Evolutionary conservation across 2,329 filamentous ascomycete genomes (phyloP).

Genomic region (Metarhizium humberi): DNA sequence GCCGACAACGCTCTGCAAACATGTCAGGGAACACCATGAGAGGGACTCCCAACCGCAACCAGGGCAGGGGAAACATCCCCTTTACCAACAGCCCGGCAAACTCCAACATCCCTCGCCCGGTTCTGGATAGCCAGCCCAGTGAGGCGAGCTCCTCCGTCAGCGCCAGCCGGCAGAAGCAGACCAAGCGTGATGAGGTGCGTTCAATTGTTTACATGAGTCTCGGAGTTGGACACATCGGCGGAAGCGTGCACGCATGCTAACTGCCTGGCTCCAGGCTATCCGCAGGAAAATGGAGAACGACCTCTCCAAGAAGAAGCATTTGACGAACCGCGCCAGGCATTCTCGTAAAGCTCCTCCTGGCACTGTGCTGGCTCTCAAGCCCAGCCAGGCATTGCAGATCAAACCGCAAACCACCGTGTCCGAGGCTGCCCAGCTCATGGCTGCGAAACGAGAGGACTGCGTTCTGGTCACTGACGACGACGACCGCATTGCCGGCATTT

Average conservation of each 20-base stretch:
- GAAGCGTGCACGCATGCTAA: not conserved
- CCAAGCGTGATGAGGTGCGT: constrained; percentile 94
- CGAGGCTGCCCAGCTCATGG: constrained; percentile 97
- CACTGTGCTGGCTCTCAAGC: constrained; percentile 90
- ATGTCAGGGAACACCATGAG: constrained; percentile 57
- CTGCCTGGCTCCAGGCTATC: constrained; percentile 59
- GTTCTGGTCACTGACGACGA: constrained; percentile 97
- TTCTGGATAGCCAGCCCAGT: constrained; percentile 52
- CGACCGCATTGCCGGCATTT: constrained; percentile 95
- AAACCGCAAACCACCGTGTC: constrained; percentile 90
- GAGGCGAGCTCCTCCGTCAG: constrained; percentile 66
- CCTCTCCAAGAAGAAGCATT: constrained; percentile 92
- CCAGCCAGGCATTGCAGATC: constrained; percentile 93
- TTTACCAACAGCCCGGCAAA: constrained; percentile 50
- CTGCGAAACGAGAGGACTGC: constrained; percentile 95
- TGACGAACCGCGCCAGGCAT: constrained; percentile 67
- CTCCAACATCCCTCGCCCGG: constrained; percentile 65
- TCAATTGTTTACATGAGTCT: not conserved
- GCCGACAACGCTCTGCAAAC: constrained; percentile 11
- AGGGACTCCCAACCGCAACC: constrained; percentile 56
- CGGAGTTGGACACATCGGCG: not conserved
- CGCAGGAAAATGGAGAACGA: constrained; percentile 94
- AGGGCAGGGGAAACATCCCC: constrained; percentile 49
- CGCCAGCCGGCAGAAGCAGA: constrained; percentile 91
- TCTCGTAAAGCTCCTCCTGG: constrained; percentile 91